Evolutionary conservation across 768 basidiomycete genomes (phyloP).

Genomic region (Psilocybe azurescens): DNA sequence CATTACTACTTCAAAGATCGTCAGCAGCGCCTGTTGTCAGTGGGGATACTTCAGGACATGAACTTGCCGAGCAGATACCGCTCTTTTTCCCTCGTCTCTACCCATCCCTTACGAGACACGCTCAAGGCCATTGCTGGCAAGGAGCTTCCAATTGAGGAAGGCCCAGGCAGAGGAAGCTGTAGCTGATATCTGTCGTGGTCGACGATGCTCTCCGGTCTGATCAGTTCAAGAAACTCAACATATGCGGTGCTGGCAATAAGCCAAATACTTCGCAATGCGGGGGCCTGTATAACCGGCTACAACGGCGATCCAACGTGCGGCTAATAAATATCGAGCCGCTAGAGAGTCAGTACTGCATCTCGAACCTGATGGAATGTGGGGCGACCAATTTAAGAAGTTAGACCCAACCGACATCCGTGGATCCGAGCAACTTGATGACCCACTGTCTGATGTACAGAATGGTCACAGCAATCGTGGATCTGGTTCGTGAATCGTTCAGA

Average conservation of each 20-base stretch:
- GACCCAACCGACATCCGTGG: conserved; percentile 18
- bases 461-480: conserved; percentile 27
- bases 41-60: not conserved
- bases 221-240: conserved; percentile 27
- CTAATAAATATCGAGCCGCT: conserved; percentile 20
- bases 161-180: conserved; percentile 27
- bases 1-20: too few relatives aligned
- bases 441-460: not conserved
- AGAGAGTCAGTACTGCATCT: conserved; percentile 7
- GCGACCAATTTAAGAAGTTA: conserved; percentile 9
- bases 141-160: conserved; percentile 14
- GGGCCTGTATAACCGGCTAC: conserved; percentile 17
- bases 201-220: conserved; percentile 17
- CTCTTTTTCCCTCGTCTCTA: conserved; percentile 11
- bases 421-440: conserved; percentile 22
- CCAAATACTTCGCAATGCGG: conserved; percentile 24
- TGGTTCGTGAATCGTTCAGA: conserved; percentile 20
- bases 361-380: conserved; percentile 25
- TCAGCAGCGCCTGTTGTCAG: not conserved
- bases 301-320: conserved; percentile 10
- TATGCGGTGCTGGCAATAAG: conserved; percentile 24
- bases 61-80: not conserved
- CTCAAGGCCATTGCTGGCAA: too few relatives aligned
- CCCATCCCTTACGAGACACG: conserved; percentile 10
- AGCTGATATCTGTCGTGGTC: conserved; percentile 20